Evolutionary conservation across 2,329 filamentous ascomycete genomes (phyloP).

Genomic region (Shiraia bambusicola): DNA sequence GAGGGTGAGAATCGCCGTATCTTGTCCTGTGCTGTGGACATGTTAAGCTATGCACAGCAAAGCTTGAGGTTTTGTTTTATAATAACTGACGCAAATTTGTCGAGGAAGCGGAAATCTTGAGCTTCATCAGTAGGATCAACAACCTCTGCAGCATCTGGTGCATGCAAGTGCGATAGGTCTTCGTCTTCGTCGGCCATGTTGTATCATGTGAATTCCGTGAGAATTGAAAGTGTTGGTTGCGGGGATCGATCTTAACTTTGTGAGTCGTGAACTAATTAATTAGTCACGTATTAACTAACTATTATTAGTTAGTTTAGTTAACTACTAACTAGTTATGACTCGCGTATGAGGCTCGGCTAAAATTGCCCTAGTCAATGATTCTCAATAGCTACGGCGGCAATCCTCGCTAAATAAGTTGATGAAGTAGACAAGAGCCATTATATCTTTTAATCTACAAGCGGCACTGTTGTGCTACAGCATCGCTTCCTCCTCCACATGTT

Average conservation of each 20-base stretch:
- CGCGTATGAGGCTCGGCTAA: slow-evolving; percentile 12
- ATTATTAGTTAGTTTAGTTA: too few relatives aligned
- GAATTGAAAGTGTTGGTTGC: neutral
- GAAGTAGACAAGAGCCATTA: neutral
- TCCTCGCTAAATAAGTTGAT: neutral
- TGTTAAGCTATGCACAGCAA: slow-evolving; percentile 6
- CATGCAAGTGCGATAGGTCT: slow-evolving; percentile 31
- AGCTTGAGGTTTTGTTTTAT: neutral
- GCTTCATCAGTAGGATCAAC: slow-evolving; percentile 71
- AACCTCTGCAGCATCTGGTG: slow-evolving; percentile 33
- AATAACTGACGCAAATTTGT: slow-evolving; percentile 54
- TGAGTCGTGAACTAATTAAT: slow-evolving; percentile 11
- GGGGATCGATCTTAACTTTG: slow-evolving; percentile 1
- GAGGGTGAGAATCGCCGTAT: slow-evolving; percentile 54
- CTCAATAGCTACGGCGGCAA: too few relatives aligned
- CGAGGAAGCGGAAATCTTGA: slow-evolving; percentile 81
- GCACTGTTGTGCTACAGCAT: slow-evolving; percentile 14
- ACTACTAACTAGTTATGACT: slow-evolving; percentile 22
- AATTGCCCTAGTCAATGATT: too few relatives aligned
- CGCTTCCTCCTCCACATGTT: slow-evolving; percentile 40
- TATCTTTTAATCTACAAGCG: too few relatives aligned
- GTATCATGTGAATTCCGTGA: neutral
- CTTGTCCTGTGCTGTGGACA: slow-evolving; percentile 18
- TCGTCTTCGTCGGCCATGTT: slow-evolving; percentile 43
- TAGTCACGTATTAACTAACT: too few relatives aligned